phyloP scores from a whole-genome alignment of 2,329 filamentous ascomycete species.

The Dactylellina cionopaga region DNA sequence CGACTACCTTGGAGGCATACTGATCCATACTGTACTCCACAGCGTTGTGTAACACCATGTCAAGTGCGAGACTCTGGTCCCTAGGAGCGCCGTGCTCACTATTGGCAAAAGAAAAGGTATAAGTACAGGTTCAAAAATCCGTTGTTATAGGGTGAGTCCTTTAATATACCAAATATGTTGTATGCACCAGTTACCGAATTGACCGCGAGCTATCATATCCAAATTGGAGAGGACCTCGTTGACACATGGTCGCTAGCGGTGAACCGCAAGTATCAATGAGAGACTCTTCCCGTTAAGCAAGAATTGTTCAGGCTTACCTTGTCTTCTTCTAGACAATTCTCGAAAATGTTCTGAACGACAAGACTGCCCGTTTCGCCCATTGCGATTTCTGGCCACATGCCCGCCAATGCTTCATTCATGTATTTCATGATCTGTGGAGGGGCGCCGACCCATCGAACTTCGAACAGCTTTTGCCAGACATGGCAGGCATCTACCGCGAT shows the following conservation, averaged over 20 bases:
- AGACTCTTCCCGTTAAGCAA: constrained; percentile 47
- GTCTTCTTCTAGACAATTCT: constrained; percentile 98
- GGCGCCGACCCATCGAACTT: constrained; percentile 92
- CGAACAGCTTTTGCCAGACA: constrained; percentile 99
- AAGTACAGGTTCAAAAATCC: constrained; percentile 14
- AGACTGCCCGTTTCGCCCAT: constrained; percentile 96
- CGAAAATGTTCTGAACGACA: constrained; percentile 99
- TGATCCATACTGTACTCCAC: constrained; percentile 99
- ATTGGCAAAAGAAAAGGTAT: background rate
- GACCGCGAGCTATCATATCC: constrained; percentile 93
- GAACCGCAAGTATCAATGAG: constrained; percentile 38
- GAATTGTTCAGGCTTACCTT: constrained; percentile 69
- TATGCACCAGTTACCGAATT: constrained; percentile 99
- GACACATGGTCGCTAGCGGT: constrained; percentile 85
- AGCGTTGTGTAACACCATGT: constrained; percentile 92
- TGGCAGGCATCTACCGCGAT: constrained; percentile 77
- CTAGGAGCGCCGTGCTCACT: constrained; percentile 86
- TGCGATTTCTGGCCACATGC: constrained; percentile 99
- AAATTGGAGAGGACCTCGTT: constrained; percentile 95
- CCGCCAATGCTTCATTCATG: constrained; percentile 91
- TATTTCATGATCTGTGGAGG: constrained; percentile 98
- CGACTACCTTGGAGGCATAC: constrained; percentile 98
- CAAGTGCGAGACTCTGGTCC: constrained; percentile 91
- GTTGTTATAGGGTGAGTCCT: background rate
- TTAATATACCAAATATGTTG: constrained; percentile 82